Base-by-base conservation (phyloP, 768 basidiomycete genomes). In the Gymnopilus junonius region DNA sequence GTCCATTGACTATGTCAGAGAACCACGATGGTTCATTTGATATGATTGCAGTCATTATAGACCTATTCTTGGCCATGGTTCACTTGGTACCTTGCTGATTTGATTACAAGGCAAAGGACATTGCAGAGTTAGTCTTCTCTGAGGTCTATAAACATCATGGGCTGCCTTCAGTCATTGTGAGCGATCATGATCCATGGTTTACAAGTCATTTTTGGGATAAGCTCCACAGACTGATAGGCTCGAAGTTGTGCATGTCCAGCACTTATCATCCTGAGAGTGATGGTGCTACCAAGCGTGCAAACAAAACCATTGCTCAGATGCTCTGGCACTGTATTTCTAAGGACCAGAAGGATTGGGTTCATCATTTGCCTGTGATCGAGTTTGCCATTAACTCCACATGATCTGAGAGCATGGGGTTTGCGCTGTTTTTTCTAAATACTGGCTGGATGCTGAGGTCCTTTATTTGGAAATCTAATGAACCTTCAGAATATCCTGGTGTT, bases 331-430 rank as follows among this genome's bases (percentile, higher is more conserved):
- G 73, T 39, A 67, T 81, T 0, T 34, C 21, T 0, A 57, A 66
- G 0, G 69, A 74, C 20, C 79, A 79, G 59, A 70, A 60, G 31
- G 76, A 77, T 59, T 79, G 75, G 77, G 74, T 62, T 1, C 34
- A 7, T 0, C 69, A 66, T 32, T 40, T 78, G 21, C 76, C 76
- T 5, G 65, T 60, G 1, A 69, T 74, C 25, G 69, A 70, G 40
- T 70, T 72, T 57, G 67, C 67, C 15, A 58, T 72, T 3, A 72
- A 70, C 34, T 66, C 56, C 0, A 66, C 71, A 1, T 37, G 62
- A 21, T 72, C 67, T 1, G 67, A 72, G 27, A 59, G 40, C 7
- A 72, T 68, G 0, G 71, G 73, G 0, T 74, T 53, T 39, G 63
- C 71, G 0, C 73, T 70, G 6, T 74, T 74, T 62, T 73, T 72